Percentiles rank a stretch among this genome's conserved stretches.
Evolutionary conservation across 257 asterid genomes (phyloP).

Genomic region (Plectranthus barbatus): DNA sequence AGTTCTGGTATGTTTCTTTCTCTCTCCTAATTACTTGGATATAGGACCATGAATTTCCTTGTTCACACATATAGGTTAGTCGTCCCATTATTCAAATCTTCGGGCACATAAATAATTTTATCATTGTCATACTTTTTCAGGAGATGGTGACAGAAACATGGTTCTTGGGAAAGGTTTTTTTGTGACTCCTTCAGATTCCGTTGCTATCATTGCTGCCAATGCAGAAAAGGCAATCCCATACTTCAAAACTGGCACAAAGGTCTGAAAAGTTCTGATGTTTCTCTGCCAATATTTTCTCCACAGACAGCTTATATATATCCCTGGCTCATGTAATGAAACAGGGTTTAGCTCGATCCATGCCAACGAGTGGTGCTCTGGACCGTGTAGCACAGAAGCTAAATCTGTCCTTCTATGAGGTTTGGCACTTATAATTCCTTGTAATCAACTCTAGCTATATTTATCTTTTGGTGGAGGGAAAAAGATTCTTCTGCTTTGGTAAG

Average conservation of each 20-base stretch:
- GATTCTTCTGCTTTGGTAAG: neutral
- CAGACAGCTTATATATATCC: neutral
- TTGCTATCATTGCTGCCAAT: constrained; percentile 91
- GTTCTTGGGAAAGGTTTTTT: constrained; percentile 83
- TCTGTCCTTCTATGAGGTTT: constrained; percentile 82
- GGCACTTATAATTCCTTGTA: neutral
- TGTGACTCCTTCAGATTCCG: constrained; percentile 98
- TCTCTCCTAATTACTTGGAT: neutral
- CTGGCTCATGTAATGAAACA: constrained; percentile 16
- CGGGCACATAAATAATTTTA: neutral
- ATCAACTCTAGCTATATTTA: neutral
- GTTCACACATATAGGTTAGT: neutral
- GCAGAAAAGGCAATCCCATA: constrained; percentile 86
- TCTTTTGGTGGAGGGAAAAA: neutral
- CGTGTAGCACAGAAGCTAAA: constrained; percentile 80
- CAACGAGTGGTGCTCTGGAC: constrained; percentile 96
- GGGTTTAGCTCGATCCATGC: constrained; percentile 99
- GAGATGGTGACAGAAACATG: constrained; percentile 99
- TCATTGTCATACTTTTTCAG: constrained; percentile 30
- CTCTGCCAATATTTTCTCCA: neutral
- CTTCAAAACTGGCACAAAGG: constrained; percentile 82
- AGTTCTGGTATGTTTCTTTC: neutral
- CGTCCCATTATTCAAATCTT: neutral
- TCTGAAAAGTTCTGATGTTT: constrained; percentile 15
- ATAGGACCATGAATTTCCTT: neutral